Percentiles rank a stretch among this genome's conserved stretches.
phyloP scores from a whole-genome alignment of 1,284 basidiomycete species.

The Volvariella surrecta region DNA sequence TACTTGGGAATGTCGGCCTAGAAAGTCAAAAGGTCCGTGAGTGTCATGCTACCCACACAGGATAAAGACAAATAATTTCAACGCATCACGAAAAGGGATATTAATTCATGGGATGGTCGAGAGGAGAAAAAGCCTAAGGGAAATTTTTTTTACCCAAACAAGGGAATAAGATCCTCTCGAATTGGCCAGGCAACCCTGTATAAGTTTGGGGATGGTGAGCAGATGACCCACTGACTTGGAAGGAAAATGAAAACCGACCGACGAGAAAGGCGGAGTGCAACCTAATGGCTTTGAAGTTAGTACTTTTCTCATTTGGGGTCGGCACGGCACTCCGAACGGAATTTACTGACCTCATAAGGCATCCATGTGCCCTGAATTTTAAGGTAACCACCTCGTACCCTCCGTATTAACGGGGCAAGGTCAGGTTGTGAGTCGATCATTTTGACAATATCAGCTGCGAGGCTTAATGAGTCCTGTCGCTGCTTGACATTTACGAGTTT shows the following conservation, averaged over 20 bases:
- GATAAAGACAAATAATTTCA: slow-evolving; percentile 1
- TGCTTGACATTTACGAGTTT: not conserved
- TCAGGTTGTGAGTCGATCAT: slow-evolving; percentile 85
- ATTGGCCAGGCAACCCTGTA: slow-evolving; percentile 82
- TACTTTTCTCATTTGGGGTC: slow-evolving; percentile 3
- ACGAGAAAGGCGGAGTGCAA: slow-evolving; percentile 66
- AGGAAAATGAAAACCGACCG: slow-evolving; percentile 47
- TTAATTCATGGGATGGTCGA: slow-evolving; percentile 1
- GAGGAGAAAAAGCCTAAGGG: slow-evolving; percentile 4
- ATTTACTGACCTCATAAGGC: slow-evolving; percentile 64
- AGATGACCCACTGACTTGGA: slow-evolving; percentile 61
- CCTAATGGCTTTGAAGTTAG: slow-evolving; percentile 26
- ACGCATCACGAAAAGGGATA: not conserved
- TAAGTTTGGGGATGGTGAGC: slow-evolving; percentile 7
- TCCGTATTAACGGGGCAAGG: slow-evolving; percentile 68
- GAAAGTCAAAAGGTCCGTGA: slow-evolving; percentile 12
- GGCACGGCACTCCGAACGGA: slow-evolving; percentile 8
- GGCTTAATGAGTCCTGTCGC: slow-evolving; percentile 7
- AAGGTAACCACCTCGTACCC: slow-evolving; percentile 78
- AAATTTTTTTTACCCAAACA: slow-evolving; percentile 61
- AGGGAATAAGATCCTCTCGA: slow-evolving; percentile 70
- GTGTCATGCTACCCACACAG: not conserved
- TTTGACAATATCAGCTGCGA: slow-evolving; percentile 77
- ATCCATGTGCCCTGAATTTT: slow-evolving; percentile 89
- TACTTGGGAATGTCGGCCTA: slow-evolving; percentile 65